phyloP scores from a whole-genome alignment of 129 eudicot genomes.

The Artemisia argyi region DNA sequence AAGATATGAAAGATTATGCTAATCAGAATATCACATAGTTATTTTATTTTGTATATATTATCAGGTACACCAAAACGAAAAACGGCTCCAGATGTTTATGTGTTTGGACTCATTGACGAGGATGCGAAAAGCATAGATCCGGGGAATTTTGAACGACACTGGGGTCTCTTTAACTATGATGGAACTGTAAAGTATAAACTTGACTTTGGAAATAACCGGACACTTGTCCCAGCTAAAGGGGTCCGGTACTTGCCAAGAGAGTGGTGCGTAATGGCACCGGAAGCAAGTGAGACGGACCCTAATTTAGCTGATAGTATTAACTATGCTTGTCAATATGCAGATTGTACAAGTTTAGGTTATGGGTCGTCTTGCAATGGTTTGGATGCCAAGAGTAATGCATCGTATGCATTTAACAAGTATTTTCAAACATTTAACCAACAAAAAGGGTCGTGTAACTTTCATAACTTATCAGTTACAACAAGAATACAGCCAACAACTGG shows the following conservation, averaged over 20 bases:
- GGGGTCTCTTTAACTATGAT: constrained; percentile 85
- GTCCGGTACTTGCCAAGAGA: constrained; percentile 64
- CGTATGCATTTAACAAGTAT: constrained; percentile 87
- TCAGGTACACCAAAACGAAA: constrained; percentile 81
- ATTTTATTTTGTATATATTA: too few species aligned
- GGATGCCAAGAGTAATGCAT: constrained; percentile 69
- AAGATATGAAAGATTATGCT: too few species aligned
- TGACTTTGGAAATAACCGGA: constrained; percentile 35
- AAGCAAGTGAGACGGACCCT: constrained; percentile 58
- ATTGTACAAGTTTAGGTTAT: constrained; percentile 85
- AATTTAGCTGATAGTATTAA: constrained; percentile 47
- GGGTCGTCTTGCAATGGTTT: constrained; percentile 79
- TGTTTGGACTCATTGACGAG: constrained; percentile 77
- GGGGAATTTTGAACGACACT: constrained; percentile 93
- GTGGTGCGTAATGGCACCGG: constrained; percentile 83
- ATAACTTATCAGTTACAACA: constrained; percentile 50
- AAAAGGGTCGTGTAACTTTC: constrained; percentile 69
- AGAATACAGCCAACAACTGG: constrained; percentile 53
- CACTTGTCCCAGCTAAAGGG: constrained; percentile 75
- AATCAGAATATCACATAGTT: too few species aligned
- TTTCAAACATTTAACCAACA: constrained; percentile 74
- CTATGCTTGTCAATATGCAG: constrained; percentile 77
- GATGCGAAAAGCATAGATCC: constrained; percentile 82
- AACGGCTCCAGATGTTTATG: constrained; percentile 65
- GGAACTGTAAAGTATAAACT: constrained; percentile 69